These are phyloP conservation scores for Aspergillus sp. DNA, from an alignment of 2,329 filamentous ascomycete genomes.

Conservation along the genomic window DNA sequence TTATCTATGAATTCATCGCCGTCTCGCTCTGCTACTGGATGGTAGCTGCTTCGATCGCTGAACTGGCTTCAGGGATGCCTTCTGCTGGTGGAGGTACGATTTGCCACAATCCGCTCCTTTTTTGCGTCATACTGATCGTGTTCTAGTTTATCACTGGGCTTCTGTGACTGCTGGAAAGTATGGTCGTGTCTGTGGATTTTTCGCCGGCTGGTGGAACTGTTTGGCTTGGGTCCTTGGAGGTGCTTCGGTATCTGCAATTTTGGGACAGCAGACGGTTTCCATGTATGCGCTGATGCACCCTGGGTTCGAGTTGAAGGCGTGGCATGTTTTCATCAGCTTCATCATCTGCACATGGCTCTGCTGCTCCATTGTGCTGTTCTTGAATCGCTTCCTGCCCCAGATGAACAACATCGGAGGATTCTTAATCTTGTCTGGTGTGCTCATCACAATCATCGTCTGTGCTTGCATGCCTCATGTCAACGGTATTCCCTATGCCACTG, in stretches of 20 bases:
- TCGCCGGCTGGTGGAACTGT: conserved; percentile 52
- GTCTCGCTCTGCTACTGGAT: conserved; percentile 61
- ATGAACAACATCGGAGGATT: conserved; percentile 62
- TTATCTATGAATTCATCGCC: conserved; percentile 64
- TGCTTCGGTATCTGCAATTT: conserved; percentile 62
- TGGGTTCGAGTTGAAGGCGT: conserved; percentile 55
- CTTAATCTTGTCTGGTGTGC: conserved; percentile 58
- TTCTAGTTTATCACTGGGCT: conserved; percentile 63
- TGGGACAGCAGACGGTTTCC: conserved; percentile 63
- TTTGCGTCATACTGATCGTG: background rate
- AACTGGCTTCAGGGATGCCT: conserved; percentile 65
- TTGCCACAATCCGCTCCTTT: conserved; percentile 1
- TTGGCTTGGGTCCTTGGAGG: conserved; percentile 65
- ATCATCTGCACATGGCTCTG: conserved; percentile 60
- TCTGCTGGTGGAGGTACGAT: conserved; percentile 57
- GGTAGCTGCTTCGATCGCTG: conserved; percentile 63
- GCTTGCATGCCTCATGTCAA: conserved; percentile 58
- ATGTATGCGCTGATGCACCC: conserved; percentile 66
- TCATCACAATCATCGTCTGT: conserved; percentile 59
- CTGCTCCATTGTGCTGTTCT: conserved; percentile 59
- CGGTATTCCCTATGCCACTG: conserved; percentile 50
- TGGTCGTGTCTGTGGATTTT: conserved; percentile 56
- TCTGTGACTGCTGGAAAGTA: conserved; percentile 61
- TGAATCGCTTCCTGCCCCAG: conserved; percentile 57
- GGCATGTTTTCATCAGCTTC: conserved; percentile 65